Percentiles rank a stretch among this genome's conserved stretches.
Conservation (phyloP, 2,329 filamentous ascomycete genomes). For the Trichophyton rubrum region DNA sequence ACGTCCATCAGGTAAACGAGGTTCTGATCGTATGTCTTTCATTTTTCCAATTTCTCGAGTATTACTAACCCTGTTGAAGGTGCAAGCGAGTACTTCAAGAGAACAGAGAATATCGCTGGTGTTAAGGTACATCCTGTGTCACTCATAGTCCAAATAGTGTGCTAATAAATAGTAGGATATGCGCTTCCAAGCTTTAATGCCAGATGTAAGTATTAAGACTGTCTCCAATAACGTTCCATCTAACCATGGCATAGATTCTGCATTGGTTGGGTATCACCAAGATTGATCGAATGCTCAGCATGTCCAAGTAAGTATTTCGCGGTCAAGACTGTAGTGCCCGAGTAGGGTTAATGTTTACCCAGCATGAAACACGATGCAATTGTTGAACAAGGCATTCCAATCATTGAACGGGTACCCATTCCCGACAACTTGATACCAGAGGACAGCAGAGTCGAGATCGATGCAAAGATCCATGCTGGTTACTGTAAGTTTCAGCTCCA, state of each 20-base stretch:
- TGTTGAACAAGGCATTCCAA: slow-evolving; percentile 48
- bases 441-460: slow-evolving; percentile 94
- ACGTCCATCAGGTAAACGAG: slow-evolving; percentile 24
- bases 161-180: slow-evolving; percentile 43
- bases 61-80: slow-evolving; percentile 64
- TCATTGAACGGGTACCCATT: slow-evolving; percentile 79
- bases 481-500: slow-evolving; percentile 33
- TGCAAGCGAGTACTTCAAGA: slow-evolving; percentile 87
- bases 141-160: neutral
- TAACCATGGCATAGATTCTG: slow-evolving; percentile 45
- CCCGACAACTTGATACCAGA: slow-evolving; percentile 88
- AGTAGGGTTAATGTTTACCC: neutral
- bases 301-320: slow-evolving; percentile 61
- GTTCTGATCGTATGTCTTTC: slow-evolving; percentile 18
- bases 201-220: slow-evolving; percentile 43
- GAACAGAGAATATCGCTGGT: slow-evolving; percentile 96
- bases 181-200: slow-evolving; percentile 97
- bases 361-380: slow-evolving; percentile 42
- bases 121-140: slow-evolving; percentile 49
- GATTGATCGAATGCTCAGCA: slow-evolving; percentile 96
- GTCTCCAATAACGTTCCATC: neutral
- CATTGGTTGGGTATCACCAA: slow-evolving; percentile 98
- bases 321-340: neutral
- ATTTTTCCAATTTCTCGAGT: slow-evolving; percentile 39
- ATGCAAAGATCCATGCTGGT: slow-evolving; percentile 91